Percentiles rank a stretch among this genome's conserved stretches.
Conservation (phyloP, 805 yeast species). For the Huiozyma naganishii region DNA sequence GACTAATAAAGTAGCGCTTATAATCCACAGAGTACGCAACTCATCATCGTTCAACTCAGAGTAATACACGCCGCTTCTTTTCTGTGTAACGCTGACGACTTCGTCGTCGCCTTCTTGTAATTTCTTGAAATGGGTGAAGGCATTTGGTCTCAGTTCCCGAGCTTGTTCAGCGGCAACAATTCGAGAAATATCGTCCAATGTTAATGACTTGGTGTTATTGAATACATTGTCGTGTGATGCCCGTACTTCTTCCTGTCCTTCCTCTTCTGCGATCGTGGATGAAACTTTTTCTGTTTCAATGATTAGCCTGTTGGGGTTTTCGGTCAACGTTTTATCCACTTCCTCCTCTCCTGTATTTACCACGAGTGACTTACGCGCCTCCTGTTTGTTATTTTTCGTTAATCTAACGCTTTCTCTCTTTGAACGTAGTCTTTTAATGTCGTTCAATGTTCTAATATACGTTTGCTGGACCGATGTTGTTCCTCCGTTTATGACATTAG, state of each 20-base stretch:
- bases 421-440: conserved; percentile 66
- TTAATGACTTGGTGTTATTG: conserved; percentile 72
- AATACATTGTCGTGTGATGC: conserved; percentile 32
- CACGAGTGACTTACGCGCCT: conserved; percentile 55
- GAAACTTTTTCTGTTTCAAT: conserved; percentile 14
- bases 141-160: conserved; percentile 83
- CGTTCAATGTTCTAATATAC: conserved; percentile 62
- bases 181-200: conserved; percentile 92
- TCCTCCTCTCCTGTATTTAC: conserved; percentile 39
- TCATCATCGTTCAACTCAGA: conserved; percentile 36
- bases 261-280: conserved; percentile 18
- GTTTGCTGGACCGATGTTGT: conserved; percentile 32
- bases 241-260: conserved; percentile 41
- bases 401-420: conserved; percentile 49
- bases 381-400: conserved; percentile 38
- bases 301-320: conserved; percentile 24
- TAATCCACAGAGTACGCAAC: conserved; percentile 49
- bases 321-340: neutral
- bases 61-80: conserved; percentile 38
- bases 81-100: conserved; percentile 6
- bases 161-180: conserved; percentile 97
- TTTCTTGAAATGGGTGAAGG: conserved; percentile 67
- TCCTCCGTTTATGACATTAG: conserved; percentile 7
- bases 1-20: conserved; percentile 32
- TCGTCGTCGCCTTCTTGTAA: conserved; percentile 24